Conservation (phyloP, 805 yeast species). For the Candida hispaniensis region DNA sequence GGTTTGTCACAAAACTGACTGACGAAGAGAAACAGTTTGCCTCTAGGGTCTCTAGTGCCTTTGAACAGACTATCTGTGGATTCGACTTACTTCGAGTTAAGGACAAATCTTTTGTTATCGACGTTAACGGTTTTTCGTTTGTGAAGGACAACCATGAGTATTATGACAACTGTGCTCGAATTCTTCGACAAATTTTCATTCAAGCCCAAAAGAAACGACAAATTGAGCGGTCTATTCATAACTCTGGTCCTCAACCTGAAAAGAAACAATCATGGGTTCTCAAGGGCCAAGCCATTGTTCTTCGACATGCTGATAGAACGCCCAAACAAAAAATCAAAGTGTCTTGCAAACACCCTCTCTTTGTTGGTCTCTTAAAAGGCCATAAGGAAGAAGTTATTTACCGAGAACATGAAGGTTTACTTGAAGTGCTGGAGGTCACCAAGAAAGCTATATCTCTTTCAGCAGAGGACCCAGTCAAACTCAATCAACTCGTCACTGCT, state of each 20-base stretch:
- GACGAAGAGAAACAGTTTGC: conserved; percentile 77
- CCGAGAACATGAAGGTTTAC: conserved; percentile 75
- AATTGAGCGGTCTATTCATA: conserved; percentile 30
- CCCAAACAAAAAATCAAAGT: conserved; percentile 97
- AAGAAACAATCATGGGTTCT: conserved; percentile 90
- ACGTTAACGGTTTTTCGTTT: conserved; percentile 95
- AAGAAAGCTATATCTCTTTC: conserved; percentile 56
- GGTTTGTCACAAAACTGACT: conserved; percentile 74
- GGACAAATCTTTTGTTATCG: conserved; percentile 85
- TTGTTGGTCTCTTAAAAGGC: conserved; percentile 79
- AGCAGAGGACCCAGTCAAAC: conserved; percentile 70
- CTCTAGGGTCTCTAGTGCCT: conserved; percentile 54
- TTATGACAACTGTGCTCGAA: conserved; percentile 72
- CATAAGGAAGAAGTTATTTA: conserved; percentile 94
- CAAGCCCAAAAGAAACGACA: conserved; percentile 38
- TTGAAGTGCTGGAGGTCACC: conserved; percentile 76
- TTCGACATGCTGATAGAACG: conserved; percentile 96
- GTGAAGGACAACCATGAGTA: conserved; percentile 85
- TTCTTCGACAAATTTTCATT: conserved; percentile 62
- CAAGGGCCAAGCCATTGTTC: conserved; percentile 82
- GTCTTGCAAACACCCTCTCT: conserved; percentile 79
- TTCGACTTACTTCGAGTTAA: conserved; percentile 85
- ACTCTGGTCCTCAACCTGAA: conserved; percentile 38
- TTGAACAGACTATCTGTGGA: conserved; percentile 93
- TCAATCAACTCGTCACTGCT: conserved; percentile 67